These are phyloP conservation scores for Chaetomium strumarium DNA, from an alignment of 2,329 filamentous ascomycete genomes.

Conservation along the genomic window DNA sequence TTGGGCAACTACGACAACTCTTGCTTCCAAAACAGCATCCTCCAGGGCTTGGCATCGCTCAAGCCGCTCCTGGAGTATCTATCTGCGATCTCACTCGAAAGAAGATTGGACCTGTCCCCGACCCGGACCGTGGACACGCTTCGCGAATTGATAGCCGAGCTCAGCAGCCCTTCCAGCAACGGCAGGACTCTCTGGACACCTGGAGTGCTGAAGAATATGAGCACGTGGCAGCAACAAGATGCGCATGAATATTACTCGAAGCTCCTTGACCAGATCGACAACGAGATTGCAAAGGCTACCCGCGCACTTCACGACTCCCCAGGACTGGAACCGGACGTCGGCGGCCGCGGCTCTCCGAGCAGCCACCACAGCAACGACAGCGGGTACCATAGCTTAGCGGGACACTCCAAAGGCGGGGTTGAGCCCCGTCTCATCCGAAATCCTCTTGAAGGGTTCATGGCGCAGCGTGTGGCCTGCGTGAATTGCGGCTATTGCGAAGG, in stretches of 20 bases:
- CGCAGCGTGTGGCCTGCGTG: slow-evolving; percentile 83
- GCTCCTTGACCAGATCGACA: slow-evolving; percentile 77
- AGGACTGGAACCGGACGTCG: slow-evolving; percentile 36
- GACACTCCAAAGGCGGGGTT: slow-evolving; percentile 32
- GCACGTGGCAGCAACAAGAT: slow-evolving; percentile 93
- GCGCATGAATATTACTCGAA: slow-evolving; percentile 96
- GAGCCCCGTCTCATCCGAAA: slow-evolving; percentile 50
- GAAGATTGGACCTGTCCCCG: slow-evolving; percentile 24
- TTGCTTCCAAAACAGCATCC: slow-evolving; percentile 94
- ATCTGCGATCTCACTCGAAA: slow-evolving; percentile 36
- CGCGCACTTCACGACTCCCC: slow-evolving; percentile 29
- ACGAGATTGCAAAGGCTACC: slow-evolving; percentile 57
- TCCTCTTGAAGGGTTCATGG: slow-evolving; percentile 80
- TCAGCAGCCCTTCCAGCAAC: slow-evolving; percentile 65
- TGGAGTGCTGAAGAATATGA: slow-evolving; percentile 78
- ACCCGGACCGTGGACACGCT: slow-evolving; percentile 43
- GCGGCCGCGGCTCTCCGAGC: slow-evolving; percentile 37
- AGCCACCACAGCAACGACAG: slow-evolving; percentile 53
- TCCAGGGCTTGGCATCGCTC: slow-evolving; percentile 77
- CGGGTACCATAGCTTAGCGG: slow-evolving; percentile 46
- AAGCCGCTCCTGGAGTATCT: slow-evolving; percentile 64
- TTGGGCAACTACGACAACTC: slow-evolving; percentile 91
- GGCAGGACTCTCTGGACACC: slow-evolving; percentile 79
- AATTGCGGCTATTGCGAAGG: slow-evolving; percentile 83
- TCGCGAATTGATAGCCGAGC: slow-evolving; percentile 58